Conservation (phyloP, 2,329 filamentous ascomycete species). For the Microdochium bolleyi region DNA sequence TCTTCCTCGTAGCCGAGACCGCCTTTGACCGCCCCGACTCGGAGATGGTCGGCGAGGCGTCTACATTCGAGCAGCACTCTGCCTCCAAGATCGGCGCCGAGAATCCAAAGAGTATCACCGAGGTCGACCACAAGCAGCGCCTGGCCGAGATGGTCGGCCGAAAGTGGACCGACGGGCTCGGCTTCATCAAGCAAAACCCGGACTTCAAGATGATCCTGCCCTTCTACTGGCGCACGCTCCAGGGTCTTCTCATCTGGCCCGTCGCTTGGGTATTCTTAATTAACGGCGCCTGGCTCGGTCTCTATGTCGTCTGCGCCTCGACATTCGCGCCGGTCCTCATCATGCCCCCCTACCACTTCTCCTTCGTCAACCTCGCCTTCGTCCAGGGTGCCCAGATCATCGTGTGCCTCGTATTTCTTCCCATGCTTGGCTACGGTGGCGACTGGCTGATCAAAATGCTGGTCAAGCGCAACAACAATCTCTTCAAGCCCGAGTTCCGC, state of each 20-base stretch:
- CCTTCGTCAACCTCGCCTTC: conserved; percentile 7
- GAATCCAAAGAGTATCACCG: too few species aligned
- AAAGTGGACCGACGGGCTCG: too few species aligned
- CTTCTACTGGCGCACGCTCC: conserved; percentile 9
- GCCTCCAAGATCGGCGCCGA: too few species aligned
- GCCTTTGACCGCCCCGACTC: conserved; percentile 5
- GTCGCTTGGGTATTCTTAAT: conserved; percentile 12
- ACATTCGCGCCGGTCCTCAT: conserved; percentile 12
- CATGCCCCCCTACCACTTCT: conserved; percentile 8
- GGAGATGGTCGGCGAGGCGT: too few species aligned
- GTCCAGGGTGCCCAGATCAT: conserved; percentile 11
- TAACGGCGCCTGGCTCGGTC: conserved; percentile 14
- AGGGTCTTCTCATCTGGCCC: conserved; percentile 8
- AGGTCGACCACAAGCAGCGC: too few species aligned
- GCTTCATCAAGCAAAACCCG: too few species aligned
- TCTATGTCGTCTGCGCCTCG: conserved; percentile 13
- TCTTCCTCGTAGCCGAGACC: conserved; percentile 11
- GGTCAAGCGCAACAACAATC: conserved; percentile 1
- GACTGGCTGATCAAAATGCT: conserved; percentile 7
- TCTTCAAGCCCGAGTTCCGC: conserved; percentile 5
- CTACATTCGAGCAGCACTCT: too few species aligned
- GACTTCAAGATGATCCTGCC: conserved; percentile 12
- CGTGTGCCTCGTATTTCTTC: conserved; percentile 8
- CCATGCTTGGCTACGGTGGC: conserved; percentile 10
- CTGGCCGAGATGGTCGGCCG: too few species aligned